Percentiles rank a stretch among this genome's conserved stretches.
These are phyloP conservation scores for Ricinus communis DNA, from an alignment of 345 rosid species.

Conservation along the genomic window DNA sequence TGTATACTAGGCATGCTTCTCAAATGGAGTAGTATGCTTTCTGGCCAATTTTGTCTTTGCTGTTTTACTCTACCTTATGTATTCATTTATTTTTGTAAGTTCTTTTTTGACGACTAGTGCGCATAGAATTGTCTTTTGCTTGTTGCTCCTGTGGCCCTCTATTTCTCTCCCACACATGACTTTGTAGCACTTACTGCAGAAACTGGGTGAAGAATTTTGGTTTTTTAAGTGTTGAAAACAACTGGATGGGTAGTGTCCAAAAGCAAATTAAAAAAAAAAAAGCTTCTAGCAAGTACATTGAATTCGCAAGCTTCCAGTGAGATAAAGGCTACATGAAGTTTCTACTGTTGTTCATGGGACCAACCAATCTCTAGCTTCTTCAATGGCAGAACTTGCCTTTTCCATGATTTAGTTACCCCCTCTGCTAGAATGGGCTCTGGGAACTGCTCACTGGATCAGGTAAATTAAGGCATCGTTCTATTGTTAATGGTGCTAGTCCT, in stretches of 20 bases:
- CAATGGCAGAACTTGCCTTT: constrained; percentile 3
- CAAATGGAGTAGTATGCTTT: neutral
- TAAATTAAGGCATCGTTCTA: neutral
- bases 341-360: neutral
- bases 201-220: too few relatives aligned
- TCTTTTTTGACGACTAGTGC: too few relatives aligned
- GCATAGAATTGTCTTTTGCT: too few relatives aligned
- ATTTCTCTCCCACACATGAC: too few relatives aligned
- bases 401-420: neutral
- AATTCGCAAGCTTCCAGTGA: neutral
- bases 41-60: neutral
- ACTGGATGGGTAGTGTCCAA: constrained; percentile 6
- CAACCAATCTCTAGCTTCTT: neutral
- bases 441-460: neutral
- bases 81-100: neutral
- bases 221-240: too few relatives aligned
- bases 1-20: neutral
- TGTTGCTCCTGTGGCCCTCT: too few relatives aligned
- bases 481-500: neutral
- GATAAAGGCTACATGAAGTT: neutral
- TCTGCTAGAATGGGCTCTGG: neutral
- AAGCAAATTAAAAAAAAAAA: constrained; percentile 11
- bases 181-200: too few relatives aligned
- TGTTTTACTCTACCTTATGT: neutral
- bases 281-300: neutral